A percentile compares a stretch with the other conserved stretches of the same genome.
phyloP scores from a whole-genome alignment of 495 filamentous ascomycete genomes.

The Xylaria curta region DNA sequence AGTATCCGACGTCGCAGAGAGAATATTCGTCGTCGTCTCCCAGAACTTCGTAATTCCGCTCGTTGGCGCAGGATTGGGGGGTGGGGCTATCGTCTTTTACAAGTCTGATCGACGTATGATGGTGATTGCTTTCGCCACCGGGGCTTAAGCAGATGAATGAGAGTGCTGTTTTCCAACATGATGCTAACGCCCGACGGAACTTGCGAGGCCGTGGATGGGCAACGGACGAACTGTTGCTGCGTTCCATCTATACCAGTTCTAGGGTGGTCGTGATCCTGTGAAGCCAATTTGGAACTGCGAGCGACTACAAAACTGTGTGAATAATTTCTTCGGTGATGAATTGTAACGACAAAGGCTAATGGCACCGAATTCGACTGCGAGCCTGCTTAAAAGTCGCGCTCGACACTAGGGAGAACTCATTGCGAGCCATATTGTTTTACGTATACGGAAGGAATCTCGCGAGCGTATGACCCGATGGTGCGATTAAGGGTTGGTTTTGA shows the following conservation, averaged over 20 bases:
- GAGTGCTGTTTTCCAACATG: neutral
- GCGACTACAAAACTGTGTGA: neutral
- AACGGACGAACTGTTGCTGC: neutral
- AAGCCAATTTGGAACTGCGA: neutral
- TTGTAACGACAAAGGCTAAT: neutral
- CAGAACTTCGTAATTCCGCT: neutral
- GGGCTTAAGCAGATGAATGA: neutral
- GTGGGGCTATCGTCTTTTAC: neutral
- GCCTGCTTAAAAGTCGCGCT: neutral
- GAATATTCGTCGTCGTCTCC: neutral
- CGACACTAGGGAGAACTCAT: neutral
- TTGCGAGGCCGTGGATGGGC: neutral
- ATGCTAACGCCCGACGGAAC: neutral
- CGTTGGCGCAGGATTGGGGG: neutral
- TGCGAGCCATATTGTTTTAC: neutral
- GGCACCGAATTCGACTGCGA: neutral
- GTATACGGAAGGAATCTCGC: neutral
- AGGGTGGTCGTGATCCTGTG: neutral
- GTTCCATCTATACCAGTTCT: neutral
- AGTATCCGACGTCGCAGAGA: slow-evolving; percentile 15
- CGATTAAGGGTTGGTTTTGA: neutral
- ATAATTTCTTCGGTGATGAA: neutral
- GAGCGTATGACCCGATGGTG: neutral
- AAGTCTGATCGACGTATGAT: neutral
- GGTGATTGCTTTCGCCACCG: neutral